Evolutionary conservation across 2,329 filamentous ascomycete species (phyloP).

Genomic region (Paramyrothecium roridum): DNA sequence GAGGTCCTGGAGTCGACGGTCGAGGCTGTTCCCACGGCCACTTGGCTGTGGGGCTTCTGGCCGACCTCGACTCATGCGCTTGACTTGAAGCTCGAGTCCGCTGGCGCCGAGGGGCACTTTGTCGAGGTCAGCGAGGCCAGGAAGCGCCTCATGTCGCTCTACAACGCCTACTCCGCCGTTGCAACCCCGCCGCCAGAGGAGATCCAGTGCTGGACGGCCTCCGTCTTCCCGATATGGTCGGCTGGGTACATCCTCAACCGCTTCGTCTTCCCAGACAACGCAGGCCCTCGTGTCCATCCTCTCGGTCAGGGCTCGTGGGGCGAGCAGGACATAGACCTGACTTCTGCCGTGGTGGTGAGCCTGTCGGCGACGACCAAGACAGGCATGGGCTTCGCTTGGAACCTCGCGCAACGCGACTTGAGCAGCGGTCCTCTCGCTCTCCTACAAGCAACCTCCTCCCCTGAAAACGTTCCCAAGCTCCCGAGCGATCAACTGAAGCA

Average conservation of each 20-base stretch:
- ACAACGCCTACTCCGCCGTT: constrained; percentile 37
- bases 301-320: constrained; percentile 19
- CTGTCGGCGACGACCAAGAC: constrained; percentile 26
- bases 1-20: constrained; percentile 37
- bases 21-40: constrained; percentile 24
- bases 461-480: constrained; percentile 2
- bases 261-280: constrained; percentile 25
- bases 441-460: constrained; percentile 21
- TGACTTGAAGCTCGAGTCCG: constrained; percentile 30
- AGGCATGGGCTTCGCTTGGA: constrained; percentile 20
- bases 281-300: constrained; percentile 12
- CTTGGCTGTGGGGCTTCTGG: constrained; percentile 38
- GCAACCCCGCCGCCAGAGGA: constrained; percentile 4
- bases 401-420: constrained; percentile 11
- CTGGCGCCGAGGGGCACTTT: constrained; percentile 24
- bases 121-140: constrained; percentile 31
- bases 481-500: background rate
- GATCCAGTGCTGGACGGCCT: constrained; percentile 2
- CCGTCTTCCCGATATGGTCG: constrained; percentile 16
- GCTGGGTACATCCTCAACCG: constrained; percentile 26
- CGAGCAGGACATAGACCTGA: constrained; percentile 25
- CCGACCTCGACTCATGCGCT: constrained; percentile 34
- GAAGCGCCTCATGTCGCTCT: constrained; percentile 25
- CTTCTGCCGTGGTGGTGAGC: constrained; percentile 26
- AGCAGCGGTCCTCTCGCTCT: constrained; percentile 15